phyloP scores from a whole-genome alignment of 1,139 yeast genomes.

The Zygosaccharomyces sapae region DNA sequence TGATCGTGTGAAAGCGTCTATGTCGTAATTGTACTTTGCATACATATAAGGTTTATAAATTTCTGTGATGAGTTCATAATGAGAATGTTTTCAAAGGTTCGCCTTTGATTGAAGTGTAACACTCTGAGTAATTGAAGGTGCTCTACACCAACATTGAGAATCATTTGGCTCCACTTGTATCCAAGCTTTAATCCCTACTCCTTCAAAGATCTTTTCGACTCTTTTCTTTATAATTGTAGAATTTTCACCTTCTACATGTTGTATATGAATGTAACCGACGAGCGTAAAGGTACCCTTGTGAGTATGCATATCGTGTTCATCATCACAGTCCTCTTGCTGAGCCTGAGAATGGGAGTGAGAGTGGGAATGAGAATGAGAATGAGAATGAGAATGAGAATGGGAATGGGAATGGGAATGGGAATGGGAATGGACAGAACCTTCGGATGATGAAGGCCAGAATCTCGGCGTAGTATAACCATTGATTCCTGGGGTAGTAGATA shows the following conservation, averaged over 20 bases:
- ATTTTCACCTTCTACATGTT: slow-evolving; percentile 64
- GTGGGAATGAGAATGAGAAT: slow-evolving; percentile 21
- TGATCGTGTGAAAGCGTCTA: slow-evolving; percentile 24
- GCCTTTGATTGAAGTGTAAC: slow-evolving; percentile 10
- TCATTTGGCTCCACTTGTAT: slow-evolving; percentile 58
- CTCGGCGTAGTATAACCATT: slow-evolving; percentile 82
- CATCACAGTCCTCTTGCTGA: slow-evolving; percentile 10
- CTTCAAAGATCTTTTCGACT: slow-evolving; percentile 48
- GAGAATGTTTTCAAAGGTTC: slow-evolving; percentile 7
- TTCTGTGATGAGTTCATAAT: not conserved
- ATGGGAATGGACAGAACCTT: slow-evolving; percentile 25
- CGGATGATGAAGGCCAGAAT: slow-evolving; percentile 69
- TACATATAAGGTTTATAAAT: not conserved
- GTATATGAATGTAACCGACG: slow-evolving; percentile 65
- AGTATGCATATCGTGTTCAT: slow-evolving; percentile 15
- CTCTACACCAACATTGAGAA: slow-evolving; percentile 57
- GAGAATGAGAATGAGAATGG: too few relatives aligned
- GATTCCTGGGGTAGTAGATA: slow-evolving; percentile 71
- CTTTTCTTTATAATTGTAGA: slow-evolving; percentile 56
- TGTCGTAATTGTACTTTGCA: slow-evolving; percentile 8
- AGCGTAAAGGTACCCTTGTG: slow-evolving; percentile 24
- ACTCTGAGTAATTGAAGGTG: slow-evolving; percentile 7
- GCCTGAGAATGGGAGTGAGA: slow-evolving; percentile 5
- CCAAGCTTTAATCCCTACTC: slow-evolving; percentile 46
- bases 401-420: slow-evolving; percentile 17